phyloP scores from a whole-genome alignment of 106 monocot species.

The Dendrobium catenatum region DNA sequence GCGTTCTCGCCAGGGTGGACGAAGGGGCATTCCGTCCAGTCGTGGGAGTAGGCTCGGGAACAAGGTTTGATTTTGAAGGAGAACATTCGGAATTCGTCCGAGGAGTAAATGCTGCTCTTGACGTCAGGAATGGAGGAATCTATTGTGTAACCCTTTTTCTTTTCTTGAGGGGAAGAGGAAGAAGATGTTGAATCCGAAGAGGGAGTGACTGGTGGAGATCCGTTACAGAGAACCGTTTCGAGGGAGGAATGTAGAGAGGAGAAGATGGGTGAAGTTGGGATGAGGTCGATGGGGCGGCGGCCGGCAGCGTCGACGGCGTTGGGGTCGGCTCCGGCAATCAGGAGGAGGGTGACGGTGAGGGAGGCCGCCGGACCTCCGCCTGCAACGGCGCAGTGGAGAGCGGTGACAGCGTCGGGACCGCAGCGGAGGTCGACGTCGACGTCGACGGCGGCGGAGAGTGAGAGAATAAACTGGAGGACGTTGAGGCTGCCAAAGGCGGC shows the following conservation, averaged over 20 bases:
- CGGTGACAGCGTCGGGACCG: slow-evolving; percentile 26
- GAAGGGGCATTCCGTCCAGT: slow-evolving; percentile 83
- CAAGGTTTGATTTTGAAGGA: slow-evolving; percentile 68
- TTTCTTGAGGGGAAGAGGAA: slow-evolving; percentile 10
- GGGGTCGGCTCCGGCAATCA: neutral
- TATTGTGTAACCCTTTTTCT: slow-evolving; percentile 50
- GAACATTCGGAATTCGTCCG: slow-evolving; percentile 72
- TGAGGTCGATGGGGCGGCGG: slow-evolving; percentile 10
- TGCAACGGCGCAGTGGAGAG: slow-evolving; percentile 42
- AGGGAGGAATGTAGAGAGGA: neutral
- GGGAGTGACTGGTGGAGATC: slow-evolving; percentile 19
- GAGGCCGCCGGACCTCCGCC: slow-evolving; percentile 24
- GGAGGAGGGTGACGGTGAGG: slow-evolving; percentile 24
- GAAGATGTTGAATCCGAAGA: slow-evolving; percentile 10
- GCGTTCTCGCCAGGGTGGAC: slow-evolving; percentile 76
- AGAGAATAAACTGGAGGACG: slow-evolving; percentile 28
- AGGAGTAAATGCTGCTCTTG: slow-evolving; percentile 57
- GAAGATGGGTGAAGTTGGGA: slow-evolving; percentile 6
- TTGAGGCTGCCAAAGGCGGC: slow-evolving; percentile 40
- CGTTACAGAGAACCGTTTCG: neutral
- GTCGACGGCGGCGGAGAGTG: slow-evolving; percentile 32
- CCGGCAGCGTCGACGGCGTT: neutral
- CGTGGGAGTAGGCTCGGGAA: slow-evolving; percentile 70
- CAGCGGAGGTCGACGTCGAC: slow-evolving; percentile 10
- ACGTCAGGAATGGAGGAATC: slow-evolving; percentile 59